These are phyloP conservation scores for Antitrichia curtipendula DNA, from an alignment of 225 moss, liverwort and hornwort species.

Conservation along the genomic window DNA sequence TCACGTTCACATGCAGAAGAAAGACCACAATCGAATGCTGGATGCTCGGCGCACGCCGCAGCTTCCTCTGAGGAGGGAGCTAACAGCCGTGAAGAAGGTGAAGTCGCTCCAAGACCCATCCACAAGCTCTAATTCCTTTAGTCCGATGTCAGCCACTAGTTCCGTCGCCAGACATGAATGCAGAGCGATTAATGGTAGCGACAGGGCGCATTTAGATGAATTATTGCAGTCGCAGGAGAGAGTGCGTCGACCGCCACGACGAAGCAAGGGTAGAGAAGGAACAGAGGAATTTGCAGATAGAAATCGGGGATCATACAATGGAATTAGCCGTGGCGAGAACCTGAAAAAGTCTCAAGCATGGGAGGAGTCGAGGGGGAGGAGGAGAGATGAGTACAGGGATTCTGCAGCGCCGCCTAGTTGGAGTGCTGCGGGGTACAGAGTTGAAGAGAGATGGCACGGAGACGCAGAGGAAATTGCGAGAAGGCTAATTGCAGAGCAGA, in stretches of 20 bases:
- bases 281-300: not conserved
- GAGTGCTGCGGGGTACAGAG: conserved; percentile 1
- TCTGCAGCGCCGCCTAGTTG: not conserved
- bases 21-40: conserved; percentile 22
- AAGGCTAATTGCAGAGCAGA: conserved; percentile 33
- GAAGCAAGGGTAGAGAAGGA: conserved; percentile 16
- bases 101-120: conserved; percentile 40
- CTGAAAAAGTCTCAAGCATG: not conserved
- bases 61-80: conserved; percentile 53
- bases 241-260: conserved; percentile 6
- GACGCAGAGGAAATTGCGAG: conserved; percentile 35
- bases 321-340: conserved; percentile 3
- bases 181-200: not conserved
- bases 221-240: conserved; percentile 5
- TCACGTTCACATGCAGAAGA: conserved; percentile 28
- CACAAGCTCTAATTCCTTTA: conserved; percentile 29
- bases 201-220: conserved; percentile 2
- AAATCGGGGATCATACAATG: not conserved
- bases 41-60: conserved; percentile 25
- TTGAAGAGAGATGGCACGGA: conserved; percentile 31
- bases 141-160: conserved; percentile 19
- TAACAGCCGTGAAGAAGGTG: conserved; percentile 38
- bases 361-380: conserved; percentile 18
- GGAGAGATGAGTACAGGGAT: conserved; percentile 16
- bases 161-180: conserved; percentile 3